Conservation (phyloP, 2,329 filamentous ascomycete species). For the Ophiocordyceps camponoti-saundersi region DNA sequence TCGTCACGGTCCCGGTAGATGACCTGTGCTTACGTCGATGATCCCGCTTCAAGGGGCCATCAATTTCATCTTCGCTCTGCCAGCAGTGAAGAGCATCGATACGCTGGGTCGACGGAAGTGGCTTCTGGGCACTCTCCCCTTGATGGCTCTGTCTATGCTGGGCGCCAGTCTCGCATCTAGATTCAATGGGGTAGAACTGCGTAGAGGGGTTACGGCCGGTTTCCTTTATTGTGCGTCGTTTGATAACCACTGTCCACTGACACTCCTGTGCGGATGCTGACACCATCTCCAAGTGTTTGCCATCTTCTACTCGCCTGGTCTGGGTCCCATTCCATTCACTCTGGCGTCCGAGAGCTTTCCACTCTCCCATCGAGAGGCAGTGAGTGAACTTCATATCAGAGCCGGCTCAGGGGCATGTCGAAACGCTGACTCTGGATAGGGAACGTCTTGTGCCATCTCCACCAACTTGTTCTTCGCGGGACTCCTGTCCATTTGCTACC, state of each 20-base stretch:
- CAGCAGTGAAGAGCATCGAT: constrained; percentile 17
- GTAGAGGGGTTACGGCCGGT: constrained; percentile 15
- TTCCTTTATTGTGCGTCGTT: constrained; percentile 16
- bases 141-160: constrained; percentile 25
- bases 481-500: constrained; percentile 25
- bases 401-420: not conserved
- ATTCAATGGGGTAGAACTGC: constrained; percentile 6
- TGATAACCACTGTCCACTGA: not conserved
- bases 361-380: constrained; percentile 28
- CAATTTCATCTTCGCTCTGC: constrained; percentile 24
- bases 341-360: constrained; percentile 33
- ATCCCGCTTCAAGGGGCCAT: constrained; percentile 11
- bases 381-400: constrained; percentile 5
- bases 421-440: constrained; percentile 8
- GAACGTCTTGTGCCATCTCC: constrained; percentile 27
- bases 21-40: not conserved
- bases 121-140: constrained; percentile 23
- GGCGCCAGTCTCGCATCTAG: constrained; percentile 17
- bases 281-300: constrained; percentile 15
- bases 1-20: not conserved
- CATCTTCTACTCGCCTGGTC: constrained; percentile 21
- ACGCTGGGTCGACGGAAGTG: constrained; percentile 23
- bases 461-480: constrained; percentile 30
- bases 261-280: not conserved
- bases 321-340: constrained; percentile 31